Percentiles rank a stretch among this genome's conserved stretches.
These are phyloP conservation scores for Candida glucosophila DNA, from an alignment of 1,139 yeast genomes.

Conservation along the genomic window DNA sequence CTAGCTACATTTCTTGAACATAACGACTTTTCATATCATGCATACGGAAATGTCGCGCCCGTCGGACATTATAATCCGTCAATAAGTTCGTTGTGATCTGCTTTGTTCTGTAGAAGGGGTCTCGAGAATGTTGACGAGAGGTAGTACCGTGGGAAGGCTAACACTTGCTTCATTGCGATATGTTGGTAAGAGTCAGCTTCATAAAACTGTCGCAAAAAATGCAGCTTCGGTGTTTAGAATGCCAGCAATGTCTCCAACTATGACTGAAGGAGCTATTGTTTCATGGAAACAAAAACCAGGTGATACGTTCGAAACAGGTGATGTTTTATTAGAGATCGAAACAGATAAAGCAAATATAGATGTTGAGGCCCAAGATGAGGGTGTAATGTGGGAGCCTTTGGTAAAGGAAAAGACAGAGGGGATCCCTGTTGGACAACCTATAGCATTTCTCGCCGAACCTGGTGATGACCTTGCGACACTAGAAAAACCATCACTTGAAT, in stretches of 20 bases:
- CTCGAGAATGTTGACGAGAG: too few species aligned
- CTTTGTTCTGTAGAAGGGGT: not conserved
- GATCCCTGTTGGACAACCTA: slow-evolving; percentile 79
- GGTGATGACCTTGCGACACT: slow-evolving; percentile 70
- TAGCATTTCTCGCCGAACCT: slow-evolving; percentile 81
- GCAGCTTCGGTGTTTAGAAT: slow-evolving; percentile 64
- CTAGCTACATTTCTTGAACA: too few species aligned
- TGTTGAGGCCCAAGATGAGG: slow-evolving; percentile 92
- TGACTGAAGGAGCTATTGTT: slow-evolving; percentile 97
- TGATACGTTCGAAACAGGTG: slow-evolving; percentile 72
- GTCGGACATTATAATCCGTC: slow-evolving; percentile 8
- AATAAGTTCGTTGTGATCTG: not conserved
- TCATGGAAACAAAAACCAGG: slow-evolving; percentile 87
- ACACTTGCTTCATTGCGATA: too few species aligned
- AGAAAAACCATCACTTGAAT: slow-evolving; percentile 45
- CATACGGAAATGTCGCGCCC: slow-evolving; percentile 16
- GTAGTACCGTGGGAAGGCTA: too few species aligned
- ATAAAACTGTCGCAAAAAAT: slow-evolving; percentile 11
- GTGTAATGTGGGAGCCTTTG: slow-evolving; percentile 73
- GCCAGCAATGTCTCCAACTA: slow-evolving; percentile 99
- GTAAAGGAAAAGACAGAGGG: slow-evolving; percentile 65
- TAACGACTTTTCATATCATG: slow-evolving; percentile 1
- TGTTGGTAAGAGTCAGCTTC: slow-evolving; percentile 7
- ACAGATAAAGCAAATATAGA: slow-evolving; percentile 92
- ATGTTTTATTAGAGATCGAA: slow-evolving; percentile 79